phyloP scores from a whole-genome alignment of 768 basidiomycete genomes.

The Lentinula detonsa region DNA sequence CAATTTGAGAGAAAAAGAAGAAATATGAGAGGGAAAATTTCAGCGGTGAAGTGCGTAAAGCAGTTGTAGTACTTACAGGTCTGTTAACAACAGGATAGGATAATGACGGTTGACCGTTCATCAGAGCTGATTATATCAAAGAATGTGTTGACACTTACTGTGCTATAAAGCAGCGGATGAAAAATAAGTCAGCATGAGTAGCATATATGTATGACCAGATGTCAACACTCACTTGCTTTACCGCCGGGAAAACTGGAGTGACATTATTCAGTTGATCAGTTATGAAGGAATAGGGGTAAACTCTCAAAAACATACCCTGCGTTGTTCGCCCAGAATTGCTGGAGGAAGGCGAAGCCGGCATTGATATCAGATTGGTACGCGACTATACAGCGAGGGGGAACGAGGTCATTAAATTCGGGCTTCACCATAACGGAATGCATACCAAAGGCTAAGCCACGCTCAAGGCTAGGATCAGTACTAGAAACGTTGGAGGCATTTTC shows the following conservation, averaged over 20 bases:
- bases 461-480: background rate
- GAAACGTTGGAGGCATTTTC: slow-evolving; percentile 1
- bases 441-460: slow-evolving; percentile 10
- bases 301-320: slow-evolving; percentile 2
- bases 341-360: slow-evolving; percentile 12
- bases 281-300: background rate
- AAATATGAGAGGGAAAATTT: background rate
- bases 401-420: background rate
- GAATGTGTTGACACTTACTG: too few relatives aligned
- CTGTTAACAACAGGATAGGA: background rate
- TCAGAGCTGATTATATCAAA: too few relatives aligned
- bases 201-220: background rate
- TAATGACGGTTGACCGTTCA: too few relatives aligned
- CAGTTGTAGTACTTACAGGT: background rate
- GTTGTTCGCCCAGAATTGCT: slow-evolving; percentile 11
- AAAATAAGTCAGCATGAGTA: too few relatives aligned
- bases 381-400: background rate
- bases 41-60: background rate
- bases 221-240: background rate
- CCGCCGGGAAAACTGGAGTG: background rate
- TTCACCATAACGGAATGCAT: background rate
- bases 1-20: background rate
- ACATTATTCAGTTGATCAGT: background rate
- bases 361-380: slow-evolving; percentile 13
- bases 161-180: too few relatives aligned